Base-by-base conservation (phyloP, 1,139 yeast species). In the Meyerozyma smithsonii region DNA sequence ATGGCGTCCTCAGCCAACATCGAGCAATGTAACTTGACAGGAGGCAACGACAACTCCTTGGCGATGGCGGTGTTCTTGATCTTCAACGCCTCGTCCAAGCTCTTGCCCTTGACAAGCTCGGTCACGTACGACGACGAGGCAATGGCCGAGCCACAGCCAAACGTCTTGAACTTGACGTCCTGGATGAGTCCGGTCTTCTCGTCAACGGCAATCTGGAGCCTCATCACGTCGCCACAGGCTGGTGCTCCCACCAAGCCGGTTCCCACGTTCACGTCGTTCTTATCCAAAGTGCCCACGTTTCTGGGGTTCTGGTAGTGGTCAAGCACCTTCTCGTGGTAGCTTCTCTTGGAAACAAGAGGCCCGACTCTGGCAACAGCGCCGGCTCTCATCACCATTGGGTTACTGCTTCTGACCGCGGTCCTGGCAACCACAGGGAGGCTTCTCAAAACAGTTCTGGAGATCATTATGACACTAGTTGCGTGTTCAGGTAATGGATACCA, bases 1-100 rank as follows among this genome's bases (percentile, higher is more conserved):
- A 92, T 92, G 42, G 98, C 97, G 58, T 92, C 98, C 66, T 92
- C 98, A 11, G 98, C 98, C 60, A 92, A 75, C 98, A 92, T 92
- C 14, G 96, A 87, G 64, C 98, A 92, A 63, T 92, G 98, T 55
- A 92, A 76, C 64, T 92, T 92, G 44, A 92, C 98, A 1, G 98
- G 98, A 17, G 98, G 98, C 56, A 92, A 76, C 44, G 94, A 81
- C 54, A 92, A 75, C 62, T 92, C 97, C 65, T 84, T 84, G 33
- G 97, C 97, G 55, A 90, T 90, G 46, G 84, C 84, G 7, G 96
- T 86, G 65, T 90, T 90, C 62, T 88, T 88, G 57, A 90, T 86
- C 60, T 79, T 77, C 43, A 89, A 82, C 14, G 98, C 98, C 59
- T 92, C 97, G 38, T 92, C 97, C 44, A 92, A 70, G 38, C 94